Base-by-base conservation (phyloP, 129 eudicot genomes). In the Scalesia atractyloides region DNA sequence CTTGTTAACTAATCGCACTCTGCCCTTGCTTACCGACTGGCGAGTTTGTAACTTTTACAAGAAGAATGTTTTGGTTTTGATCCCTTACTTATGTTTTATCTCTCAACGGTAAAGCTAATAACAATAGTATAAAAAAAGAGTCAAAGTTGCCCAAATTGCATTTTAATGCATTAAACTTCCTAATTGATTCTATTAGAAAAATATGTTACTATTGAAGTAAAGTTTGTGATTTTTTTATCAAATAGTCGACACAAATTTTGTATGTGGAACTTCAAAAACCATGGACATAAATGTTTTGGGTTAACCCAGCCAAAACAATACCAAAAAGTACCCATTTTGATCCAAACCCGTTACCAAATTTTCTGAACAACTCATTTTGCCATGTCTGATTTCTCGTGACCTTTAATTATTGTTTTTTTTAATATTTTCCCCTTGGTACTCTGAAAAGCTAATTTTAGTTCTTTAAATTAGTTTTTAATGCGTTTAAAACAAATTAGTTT, bases 1-100 rank as follows among this genome's bases (percentile, higher is more conserved):
- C 82, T 61, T 90, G 88, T 80, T 94, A 68, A 87, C 79, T 1
- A 96, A 94, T 68, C 77, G 39, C 74, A 94, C 98, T 33, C 77
- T 94, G 82, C 93, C 97, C 33, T 69, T 94, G 80, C 91, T 94
- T 65, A 94, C 80, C 14, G 96, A 94, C 63, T 86, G 98, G 98
- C 77, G 82, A 82, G 88, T 78, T 72, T 58, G 12, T 68, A 69
- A 30, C 17, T 60, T 9, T 53, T 24, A 1, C 4, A 1, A 5
- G 44, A 50, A 5, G 7, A 4, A 26, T 16, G 58, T 68, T 19
- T 34, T 1, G 12, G 10, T 4, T 51, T 12, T 13, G 10, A 30
- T 22, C 26, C 26, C 2, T 22, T 22, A 22, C 26, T 22, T 34
- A n/a, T 36, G 22, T 36, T 34, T 62, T 62, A 33, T 62, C 43